Evolutionary conservation across 805 yeast genomes (phyloP).

Genomic region (Lipomyces sp.): DNA sequence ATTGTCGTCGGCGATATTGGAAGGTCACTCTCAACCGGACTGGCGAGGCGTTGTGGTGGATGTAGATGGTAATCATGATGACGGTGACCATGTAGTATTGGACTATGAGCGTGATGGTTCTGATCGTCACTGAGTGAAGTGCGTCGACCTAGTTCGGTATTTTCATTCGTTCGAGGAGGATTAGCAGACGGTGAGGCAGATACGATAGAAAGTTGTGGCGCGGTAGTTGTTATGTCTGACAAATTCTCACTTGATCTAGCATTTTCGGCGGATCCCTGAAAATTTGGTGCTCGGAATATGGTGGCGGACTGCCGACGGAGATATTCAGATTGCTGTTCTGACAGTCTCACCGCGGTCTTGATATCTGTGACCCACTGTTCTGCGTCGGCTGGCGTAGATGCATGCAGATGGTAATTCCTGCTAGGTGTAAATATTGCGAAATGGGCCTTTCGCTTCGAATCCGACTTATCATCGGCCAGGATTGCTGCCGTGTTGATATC

Average conservation of each 20-base stretch:
- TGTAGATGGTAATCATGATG: background rate
- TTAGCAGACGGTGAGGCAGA: background rate
- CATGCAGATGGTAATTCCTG: conserved; percentile 42
- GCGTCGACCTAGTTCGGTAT: background rate
- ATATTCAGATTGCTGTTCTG: conserved; percentile 22
- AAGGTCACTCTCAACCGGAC: background rate
- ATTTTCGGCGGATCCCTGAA: conserved; percentile 23
- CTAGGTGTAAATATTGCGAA: conserved; percentile 46
- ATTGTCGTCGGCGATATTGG: background rate
- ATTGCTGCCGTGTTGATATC: conserved; percentile 46
- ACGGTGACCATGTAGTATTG: background rate
- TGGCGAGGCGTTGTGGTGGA: background rate
- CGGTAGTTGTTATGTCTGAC: background rate
- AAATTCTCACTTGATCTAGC: conserved; percentile 8
- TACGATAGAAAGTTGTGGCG: background rate
- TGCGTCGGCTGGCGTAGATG: conserved; percentile 41
- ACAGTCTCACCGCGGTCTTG: conserved; percentile 37
- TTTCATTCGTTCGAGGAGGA: background rate
- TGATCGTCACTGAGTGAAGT: background rate
- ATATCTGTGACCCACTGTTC: conserved; percentile 44
- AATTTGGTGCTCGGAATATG: conserved; percentile 24
- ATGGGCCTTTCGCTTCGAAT: conserved; percentile 31
- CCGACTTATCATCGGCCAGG: conserved; percentile 37
- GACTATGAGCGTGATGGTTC: background rate
- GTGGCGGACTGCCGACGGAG: conserved; percentile 18